A percentile compares a stretch with the other conserved stretches of the same genome.
Evolutionary conservation across 176 grass and related monocot species (phyloP).

Genomic region (Aegilops longissima): DNA sequence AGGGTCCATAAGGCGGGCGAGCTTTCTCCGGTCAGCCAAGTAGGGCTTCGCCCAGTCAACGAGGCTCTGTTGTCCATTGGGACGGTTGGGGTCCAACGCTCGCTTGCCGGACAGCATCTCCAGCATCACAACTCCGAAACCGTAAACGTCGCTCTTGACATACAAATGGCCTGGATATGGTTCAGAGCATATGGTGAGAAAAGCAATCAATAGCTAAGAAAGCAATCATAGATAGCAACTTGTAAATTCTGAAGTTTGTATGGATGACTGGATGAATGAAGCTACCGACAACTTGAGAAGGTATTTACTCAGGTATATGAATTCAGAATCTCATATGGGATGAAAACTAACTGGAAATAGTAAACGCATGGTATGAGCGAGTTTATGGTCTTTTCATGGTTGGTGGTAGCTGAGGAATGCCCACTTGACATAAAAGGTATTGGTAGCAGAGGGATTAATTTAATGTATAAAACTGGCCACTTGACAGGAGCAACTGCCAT

Average conservation of each 20-base stretch:
- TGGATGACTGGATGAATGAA: neutral
- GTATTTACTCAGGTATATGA: neutral
- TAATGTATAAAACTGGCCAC: neutral
- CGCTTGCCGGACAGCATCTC: slow-evolving; percentile 81
- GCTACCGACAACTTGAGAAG: neutral
- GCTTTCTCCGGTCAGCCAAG: slow-evolving; percentile 58
- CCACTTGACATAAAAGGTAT: neutral
- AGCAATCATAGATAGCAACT: neutral
- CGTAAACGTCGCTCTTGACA: slow-evolving; percentile 89
- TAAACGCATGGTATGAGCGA: neutral
- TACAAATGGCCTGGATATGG: slow-evolving; percentile 73
- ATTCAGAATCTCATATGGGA: neutral
- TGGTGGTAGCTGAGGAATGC: slow-evolving; percentile 2
- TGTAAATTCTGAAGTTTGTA: neutral
- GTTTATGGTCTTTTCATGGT: neutral
- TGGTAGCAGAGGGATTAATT: neutral
- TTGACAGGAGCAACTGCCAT: slow-evolving; percentile 10
- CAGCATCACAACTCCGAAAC: slow-evolving; percentile 85
- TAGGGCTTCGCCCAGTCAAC: slow-evolving; percentile 87
- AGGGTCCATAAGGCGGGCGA: slow-evolving; percentile 66
- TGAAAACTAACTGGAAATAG: neutral
- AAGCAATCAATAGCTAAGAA: neutral
- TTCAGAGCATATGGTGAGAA: slow-evolving; percentile 27
- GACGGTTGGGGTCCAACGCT: slow-evolving; percentile 73
- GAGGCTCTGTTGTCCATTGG: slow-evolving; percentile 53